Base-by-base conservation (phyloP, 306 rosid species). In the Cucurbita ficifolia region DNA sequence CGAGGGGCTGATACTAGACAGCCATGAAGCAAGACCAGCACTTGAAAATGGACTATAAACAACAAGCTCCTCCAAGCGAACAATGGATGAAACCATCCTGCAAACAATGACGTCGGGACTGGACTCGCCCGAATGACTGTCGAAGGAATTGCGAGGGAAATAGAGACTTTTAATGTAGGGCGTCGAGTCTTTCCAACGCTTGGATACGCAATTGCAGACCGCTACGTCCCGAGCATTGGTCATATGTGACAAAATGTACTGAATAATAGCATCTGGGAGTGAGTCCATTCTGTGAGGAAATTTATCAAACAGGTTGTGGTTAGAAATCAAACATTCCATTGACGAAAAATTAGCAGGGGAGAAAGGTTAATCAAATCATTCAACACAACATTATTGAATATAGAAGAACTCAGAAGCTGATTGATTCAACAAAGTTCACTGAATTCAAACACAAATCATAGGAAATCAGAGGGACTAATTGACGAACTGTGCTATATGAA, bases 21-120 rank as follows among this genome's bases (percentile, higher is more conserved):
- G 82, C 99, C 99, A 95, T 2, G 96, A 91, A 22, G 84, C 83
- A 76, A 95, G 99, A 50, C 99, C 96, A 29, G 83, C 74, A 79
- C 87, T 57, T 1, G 99, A 73, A 76, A 95, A 95, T 13, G 97
- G 92, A 74, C 92, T 75, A 56, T 88, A 91, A 16, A 95, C 96
- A 64, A 91, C 84, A 70, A 95, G 96, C 82, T 79, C 89, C 52
- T 95, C 96, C 48, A 95, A 78, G 54, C 61, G 61, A 78, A 76
- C 87, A 71, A 84, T 80, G 13, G 71, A 56, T 10, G 96, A 91
- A 50, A 91, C 64, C 90, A 95, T 95, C 82, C 78, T 91, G 79
- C 74, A 75, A 64, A 95, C 84, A 73, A 91, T 73, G 40, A 56
- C 77, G 78, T 95, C 97, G 7, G 91, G 81, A 75, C 76, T 75